A percentile compares a stretch with the other conserved stretches of the same genome.
Evolutionary conservation across 1,139 yeast species (phyloP).

Genomic region (Pneumocystis sp.): DNA sequence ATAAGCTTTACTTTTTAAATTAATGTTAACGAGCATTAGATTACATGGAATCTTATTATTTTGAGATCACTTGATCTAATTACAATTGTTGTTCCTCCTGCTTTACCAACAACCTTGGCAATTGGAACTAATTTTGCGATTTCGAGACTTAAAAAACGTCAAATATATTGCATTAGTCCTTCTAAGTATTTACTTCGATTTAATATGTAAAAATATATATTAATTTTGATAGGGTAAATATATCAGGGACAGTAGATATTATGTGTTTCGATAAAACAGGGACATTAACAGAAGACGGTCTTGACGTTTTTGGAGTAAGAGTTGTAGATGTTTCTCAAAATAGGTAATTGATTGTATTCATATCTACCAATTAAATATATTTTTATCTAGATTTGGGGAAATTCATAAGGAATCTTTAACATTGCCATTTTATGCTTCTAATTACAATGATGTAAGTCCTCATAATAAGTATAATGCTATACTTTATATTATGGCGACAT

Average conservation of each 20-base stretch:
- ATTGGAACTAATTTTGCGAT: constrained; percentile 92
- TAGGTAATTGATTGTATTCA: constrained; percentile 1
- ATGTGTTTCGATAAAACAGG: constrained; percentile 95
- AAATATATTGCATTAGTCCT: constrained; percentile 83
- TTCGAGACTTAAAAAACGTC: constrained; percentile 48
- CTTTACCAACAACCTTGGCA: constrained; percentile 90
- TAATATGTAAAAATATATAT: background rate
- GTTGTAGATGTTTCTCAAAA: constrained; percentile 33
- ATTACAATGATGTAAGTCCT: background rate
- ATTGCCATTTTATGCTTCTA: background rate
- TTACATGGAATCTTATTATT: constrained; percentile 36
- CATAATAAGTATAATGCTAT: constrained; percentile 5
- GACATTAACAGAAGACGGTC: constrained; percentile 89
- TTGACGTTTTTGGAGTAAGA: constrained; percentile 82
- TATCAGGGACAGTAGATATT: constrained; percentile 84
- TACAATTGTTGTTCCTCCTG: constrained; percentile 97
- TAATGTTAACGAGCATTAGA: constrained; percentile 34
- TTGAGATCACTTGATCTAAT: constrained; percentile 83
- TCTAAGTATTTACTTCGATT: constrained; percentile 3
- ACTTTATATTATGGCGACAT: constrained; percentile 49
- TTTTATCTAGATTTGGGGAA: background rate
- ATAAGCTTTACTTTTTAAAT: background rate
- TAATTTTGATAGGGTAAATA: constrained; percentile 54
- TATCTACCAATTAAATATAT: background rate
- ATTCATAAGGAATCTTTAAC: background rate